These are phyloP conservation scores for Dentipellis sp. DNA, from an alignment of 768 basidiomycete genomes.

Conservation along the genomic window DNA sequence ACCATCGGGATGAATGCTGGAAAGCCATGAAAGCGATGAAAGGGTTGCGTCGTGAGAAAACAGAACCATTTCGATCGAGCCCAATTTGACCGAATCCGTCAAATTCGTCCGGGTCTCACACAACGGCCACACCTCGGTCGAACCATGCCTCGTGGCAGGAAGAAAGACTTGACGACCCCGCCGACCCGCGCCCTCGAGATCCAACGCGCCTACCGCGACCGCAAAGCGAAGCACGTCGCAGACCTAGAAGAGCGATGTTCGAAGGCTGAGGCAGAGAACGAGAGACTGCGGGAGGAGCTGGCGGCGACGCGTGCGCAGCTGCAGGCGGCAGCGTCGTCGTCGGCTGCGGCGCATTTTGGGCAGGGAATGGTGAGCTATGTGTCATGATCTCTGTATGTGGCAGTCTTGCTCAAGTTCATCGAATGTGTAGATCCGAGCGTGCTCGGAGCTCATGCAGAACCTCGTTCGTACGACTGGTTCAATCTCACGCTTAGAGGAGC, in stretches of 20 bases:
- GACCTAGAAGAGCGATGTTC: conserved; percentile 12
- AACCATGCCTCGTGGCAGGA: conserved; percentile 10
- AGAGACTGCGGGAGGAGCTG: conserved; percentile 7
- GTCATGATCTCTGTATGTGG: background rate
- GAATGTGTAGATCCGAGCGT: conserved; percentile 2
- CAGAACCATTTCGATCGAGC: too few relatives aligned
- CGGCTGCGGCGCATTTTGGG: background rate
- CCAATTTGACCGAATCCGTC: too few relatives aligned
- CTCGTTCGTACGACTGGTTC: conserved; percentile 4
- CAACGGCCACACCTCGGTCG: too few relatives aligned
- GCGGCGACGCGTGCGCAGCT: conserved; percentile 5
- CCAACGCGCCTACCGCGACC: conserved; percentile 13
- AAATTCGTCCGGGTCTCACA: too few relatives aligned
- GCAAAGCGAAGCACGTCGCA: conserved; percentile 8
- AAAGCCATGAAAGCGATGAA: too few relatives aligned
- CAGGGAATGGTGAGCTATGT: conserved; percentile 3
- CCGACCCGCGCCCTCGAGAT: conserved; percentile 9
- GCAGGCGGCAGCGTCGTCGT: background rate
- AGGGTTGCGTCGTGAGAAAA: too few relatives aligned
- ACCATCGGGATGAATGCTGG: too few relatives aligned
- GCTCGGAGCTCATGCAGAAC: conserved; percentile 10
- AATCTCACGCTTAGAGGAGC: conserved; percentile 4
- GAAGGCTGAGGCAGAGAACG: conserved; percentile 12
- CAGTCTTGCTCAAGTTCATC: background rate
- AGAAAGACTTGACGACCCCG: conserved; percentile 9